Evolutionary conservation across 306 rosid genomes (phyloP).

Genomic region (Ormosia emarginata): DNA sequence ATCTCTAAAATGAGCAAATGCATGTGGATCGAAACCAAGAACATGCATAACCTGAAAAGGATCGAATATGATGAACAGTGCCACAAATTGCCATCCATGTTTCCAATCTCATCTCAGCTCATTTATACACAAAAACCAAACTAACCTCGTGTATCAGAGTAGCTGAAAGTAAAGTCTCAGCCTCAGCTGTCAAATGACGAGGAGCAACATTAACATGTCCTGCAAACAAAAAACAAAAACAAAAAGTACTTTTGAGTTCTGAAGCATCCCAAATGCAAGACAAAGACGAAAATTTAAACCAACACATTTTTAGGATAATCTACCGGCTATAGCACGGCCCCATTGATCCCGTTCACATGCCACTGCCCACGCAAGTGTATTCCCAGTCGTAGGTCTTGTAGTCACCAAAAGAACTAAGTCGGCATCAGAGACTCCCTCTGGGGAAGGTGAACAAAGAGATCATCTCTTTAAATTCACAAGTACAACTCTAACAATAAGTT

Average conservation of each 20-base stretch:
- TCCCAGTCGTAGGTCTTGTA: constrained; percentile 95
- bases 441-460: constrained; percentile 18
- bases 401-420: constrained; percentile 97
- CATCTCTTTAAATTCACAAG: constrained; percentile 1
- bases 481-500: neutral
- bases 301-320: constrained; percentile 19
- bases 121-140: constrained; percentile 6
- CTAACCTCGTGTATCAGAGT: constrained; percentile 93
- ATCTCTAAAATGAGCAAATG: constrained; percentile 96
- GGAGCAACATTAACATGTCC: constrained; percentile 99
- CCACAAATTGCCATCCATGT: constrained; percentile 3
- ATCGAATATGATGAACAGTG: constrained; percentile 19
- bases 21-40: constrained; percentile 99
- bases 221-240: constrained; percentile 12
- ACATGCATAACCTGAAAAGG: constrained; percentile 90
- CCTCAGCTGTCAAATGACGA: constrained; percentile 97
- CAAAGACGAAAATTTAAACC: constrained; percentile 3
- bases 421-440: constrained; percentile 87
- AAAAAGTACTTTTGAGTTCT: constrained; percentile 10
- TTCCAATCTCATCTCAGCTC: constrained; percentile 20
- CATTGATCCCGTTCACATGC: constrained; percentile 99
- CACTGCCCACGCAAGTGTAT: constrained; percentile 99
- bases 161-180: constrained; percentile 93
- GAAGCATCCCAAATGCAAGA: constrained; percentile 19
- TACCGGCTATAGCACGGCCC: constrained; percentile 99